Evolutionary conservation across 495 filamentous ascomycete species (phyloP), one percentile per base, ranked within the genome.

Genomic region (Viridothelium virens): DNA sequence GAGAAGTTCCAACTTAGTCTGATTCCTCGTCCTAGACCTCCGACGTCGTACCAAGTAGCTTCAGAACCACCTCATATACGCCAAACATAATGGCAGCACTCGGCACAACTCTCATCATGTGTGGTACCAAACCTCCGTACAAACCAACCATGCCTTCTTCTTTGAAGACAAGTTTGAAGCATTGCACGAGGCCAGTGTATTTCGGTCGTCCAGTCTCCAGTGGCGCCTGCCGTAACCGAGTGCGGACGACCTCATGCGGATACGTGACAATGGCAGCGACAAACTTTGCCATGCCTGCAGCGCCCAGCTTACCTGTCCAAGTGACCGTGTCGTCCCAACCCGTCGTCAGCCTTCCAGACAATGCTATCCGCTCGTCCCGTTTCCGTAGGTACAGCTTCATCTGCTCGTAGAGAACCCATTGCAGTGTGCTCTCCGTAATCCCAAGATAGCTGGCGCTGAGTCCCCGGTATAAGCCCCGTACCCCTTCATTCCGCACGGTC

Each of bases 31-130:
- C 39, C 67, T 66, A 78, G 7, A 77, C 70, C 16, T 68, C 70
- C 46, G 68, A 70, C 18, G 68, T 72, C 61, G 72, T 70, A 9
- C 77, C 77, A 18, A 78, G 62, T 34, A 73, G 64, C 61, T 71
- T 84, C 62, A 96, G 78, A 66, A 94, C 90, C 38, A 83, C 85
- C 75, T 96, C 91, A 75, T 96, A 96, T 75, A 91, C 92, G 66
- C 91, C 91, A 71, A 96, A 92, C 82, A 92, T 96, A 73, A 96
- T 92, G 63, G 89, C 89, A 12, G 91, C 91, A 62, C 89, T 91
- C 4, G 91, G 91, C 2, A 96, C 90, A 12, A 91, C 91, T 44
- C 91, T 84, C 68, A 93, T 80, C 71, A 96, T 86, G 74, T 96
- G 91, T 34, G 91, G 90, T 38, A 89, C 91, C 72, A 96, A 76